Percentiles rank a stretch among this genome's conserved stretches.
These are phyloP conservation scores for Nemania bipapillata DNA, from an alignment of 2,329 filamentous ascomycete genomes.

Conservation along the genomic window DNA sequence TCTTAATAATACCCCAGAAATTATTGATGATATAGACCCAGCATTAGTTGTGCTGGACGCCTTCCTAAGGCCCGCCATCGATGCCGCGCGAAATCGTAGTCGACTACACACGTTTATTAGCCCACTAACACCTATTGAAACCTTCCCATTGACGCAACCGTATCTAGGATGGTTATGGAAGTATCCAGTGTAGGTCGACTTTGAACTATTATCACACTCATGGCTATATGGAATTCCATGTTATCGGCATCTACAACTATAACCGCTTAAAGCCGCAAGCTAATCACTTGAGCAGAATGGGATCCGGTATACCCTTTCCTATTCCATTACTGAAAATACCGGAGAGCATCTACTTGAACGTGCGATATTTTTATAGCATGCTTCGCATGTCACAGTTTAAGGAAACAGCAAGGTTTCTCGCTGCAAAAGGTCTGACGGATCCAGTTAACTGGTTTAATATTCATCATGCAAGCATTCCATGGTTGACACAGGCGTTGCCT, in stretches of 20 bases:
- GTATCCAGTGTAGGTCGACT: slow-evolving; percentile 38
- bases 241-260: neutral
- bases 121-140: slow-evolving; percentile 36
- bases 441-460: slow-evolving; percentile 28
- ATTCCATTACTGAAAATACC: slow-evolving; percentile 37
- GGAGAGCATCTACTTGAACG: slow-evolving; percentile 40
- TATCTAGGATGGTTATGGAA: slow-evolving; percentile 38
- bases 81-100: slow-evolving; percentile 37
- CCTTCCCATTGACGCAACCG: slow-evolving; percentile 36
- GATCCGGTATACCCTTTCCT: slow-evolving; percentile 39
- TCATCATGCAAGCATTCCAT: slow-evolving; percentile 32
- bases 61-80: slow-evolving; percentile 36
- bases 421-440: slow-evolving; percentile 33
- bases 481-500: slow-evolving; percentile 33
- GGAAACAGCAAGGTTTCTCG: slow-evolving; percentile 23
- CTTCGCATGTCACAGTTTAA: slow-evolving; percentile 27
- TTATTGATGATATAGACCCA: slow-evolving; percentile 38
- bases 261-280: neutral
- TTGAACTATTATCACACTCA: neutral
- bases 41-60: slow-evolving; percentile 40
- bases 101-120: slow-evolving; percentile 38
- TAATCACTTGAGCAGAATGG: slow-evolving; percentile 25
- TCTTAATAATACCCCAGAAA: slow-evolving; percentile 8
- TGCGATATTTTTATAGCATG: slow-evolving; percentile 33
- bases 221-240: neutral